These are phyloP conservation scores for Lycium barbarum DNA, from an alignment of 257 asterid species.

Conservation along the genomic window DNA sequence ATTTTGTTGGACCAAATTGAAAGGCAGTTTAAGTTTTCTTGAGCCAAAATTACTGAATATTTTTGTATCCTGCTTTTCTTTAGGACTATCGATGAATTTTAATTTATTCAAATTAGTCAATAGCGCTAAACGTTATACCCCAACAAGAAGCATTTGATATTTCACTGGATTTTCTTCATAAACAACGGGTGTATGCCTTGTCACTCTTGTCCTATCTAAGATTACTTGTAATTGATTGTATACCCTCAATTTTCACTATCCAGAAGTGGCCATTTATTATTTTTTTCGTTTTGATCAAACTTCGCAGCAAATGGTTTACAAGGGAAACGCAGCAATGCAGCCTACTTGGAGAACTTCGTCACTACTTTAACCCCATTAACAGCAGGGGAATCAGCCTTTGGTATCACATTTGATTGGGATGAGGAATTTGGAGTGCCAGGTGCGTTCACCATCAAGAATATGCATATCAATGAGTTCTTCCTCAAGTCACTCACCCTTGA, in stretches of 20 bases:
- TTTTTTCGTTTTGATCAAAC: not conserved
- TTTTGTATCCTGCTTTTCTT: too few relatives aligned
- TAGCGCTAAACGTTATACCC: too few relatives aligned
- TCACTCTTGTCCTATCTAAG: not conserved
- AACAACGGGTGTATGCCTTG: not conserved
- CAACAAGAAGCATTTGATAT: too few relatives aligned
- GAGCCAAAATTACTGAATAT: too few relatives aligned
- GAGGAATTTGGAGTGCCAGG: constrained; percentile 46
- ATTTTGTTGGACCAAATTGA: not conserved
- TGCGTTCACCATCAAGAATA: constrained; percentile 40
- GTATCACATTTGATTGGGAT: constrained; percentile 41
- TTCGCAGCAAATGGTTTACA: constrained; percentile 31
- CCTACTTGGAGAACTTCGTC: constrained; percentile 39
- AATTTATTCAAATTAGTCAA: too few relatives aligned
- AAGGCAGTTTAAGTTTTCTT: too few relatives aligned
- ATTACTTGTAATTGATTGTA: not conserved
- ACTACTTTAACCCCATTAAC: not conserved
- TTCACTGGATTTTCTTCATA: too few relatives aligned
- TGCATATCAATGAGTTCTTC: constrained; percentile 43
- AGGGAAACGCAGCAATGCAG: constrained; percentile 41
- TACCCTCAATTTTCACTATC: not conserved
- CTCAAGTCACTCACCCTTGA: constrained; percentile 49
- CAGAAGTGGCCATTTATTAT: not conserved
- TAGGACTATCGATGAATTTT: too few relatives aligned
- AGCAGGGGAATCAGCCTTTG: constrained; percentile 40